Evolutionary conservation across 2,329 filamentous ascomycete species (phyloP).

Genomic region (Magnaporthales sp.): DNA sequence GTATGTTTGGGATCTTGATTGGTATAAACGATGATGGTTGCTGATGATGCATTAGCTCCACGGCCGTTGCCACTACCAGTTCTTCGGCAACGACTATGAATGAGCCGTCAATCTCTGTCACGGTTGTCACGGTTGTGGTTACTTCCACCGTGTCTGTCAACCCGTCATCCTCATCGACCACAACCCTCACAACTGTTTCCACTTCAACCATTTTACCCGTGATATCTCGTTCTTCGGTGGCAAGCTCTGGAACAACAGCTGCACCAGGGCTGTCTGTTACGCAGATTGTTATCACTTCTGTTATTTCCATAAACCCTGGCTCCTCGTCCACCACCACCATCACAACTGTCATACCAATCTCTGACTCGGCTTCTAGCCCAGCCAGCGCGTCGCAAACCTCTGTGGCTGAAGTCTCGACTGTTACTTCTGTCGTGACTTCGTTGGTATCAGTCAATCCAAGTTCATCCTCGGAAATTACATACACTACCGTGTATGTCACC

Average conservation of each 20-base stretch:
- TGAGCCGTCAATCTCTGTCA: background rate
- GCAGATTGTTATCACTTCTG: background rate
- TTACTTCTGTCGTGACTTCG: constrained; percentile 3
- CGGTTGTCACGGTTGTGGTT: background rate
- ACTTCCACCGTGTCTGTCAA: constrained; percentile 3
- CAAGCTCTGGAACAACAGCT: background rate
- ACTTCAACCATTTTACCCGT: background rate
- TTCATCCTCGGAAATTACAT: background rate
- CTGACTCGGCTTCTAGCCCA: background rate
- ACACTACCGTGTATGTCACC: constrained; percentile 1
- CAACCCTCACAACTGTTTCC: background rate
- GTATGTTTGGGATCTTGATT: background rate
- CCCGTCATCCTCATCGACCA: background rate
- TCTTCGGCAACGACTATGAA: background rate
- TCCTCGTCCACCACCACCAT: constrained; percentile 2
- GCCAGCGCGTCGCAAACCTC: background rate
- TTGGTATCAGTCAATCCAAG: background rate
- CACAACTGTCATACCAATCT: background rate
- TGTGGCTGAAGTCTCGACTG: background rate
- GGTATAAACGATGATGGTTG: background rate
- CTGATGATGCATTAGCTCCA: background rate
- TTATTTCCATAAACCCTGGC: background rate
- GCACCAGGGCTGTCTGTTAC: background rate
- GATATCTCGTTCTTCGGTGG: background rate
- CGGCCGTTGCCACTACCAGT: background rate